Conservation (phyloP, 148 eudicot genomes). For the Vaccinium myrtillus region DNA sequence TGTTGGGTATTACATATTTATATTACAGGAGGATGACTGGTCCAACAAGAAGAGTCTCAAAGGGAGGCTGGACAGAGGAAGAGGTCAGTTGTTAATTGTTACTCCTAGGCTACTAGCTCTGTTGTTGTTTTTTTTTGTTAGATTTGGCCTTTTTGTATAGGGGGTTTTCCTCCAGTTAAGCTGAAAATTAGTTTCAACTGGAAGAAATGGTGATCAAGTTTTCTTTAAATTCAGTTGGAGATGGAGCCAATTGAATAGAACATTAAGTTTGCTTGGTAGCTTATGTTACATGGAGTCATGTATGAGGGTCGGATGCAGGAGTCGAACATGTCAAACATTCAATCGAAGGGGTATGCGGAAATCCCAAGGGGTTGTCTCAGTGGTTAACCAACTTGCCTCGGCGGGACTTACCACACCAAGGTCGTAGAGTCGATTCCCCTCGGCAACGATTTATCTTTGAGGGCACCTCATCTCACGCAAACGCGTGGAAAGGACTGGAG, state of each 20-base stretch:
- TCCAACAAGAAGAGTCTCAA: constrained; percentile 60
- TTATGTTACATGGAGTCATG: neutral
- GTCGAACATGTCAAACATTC: neutral
- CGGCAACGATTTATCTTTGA: too few species aligned
- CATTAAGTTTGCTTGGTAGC: neutral
- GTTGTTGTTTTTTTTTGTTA: neutral
- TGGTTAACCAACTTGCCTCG: too few species aligned
- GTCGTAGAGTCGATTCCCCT: too few species aligned
- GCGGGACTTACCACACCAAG: too few species aligned
- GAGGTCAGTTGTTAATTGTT: constrained; percentile 43
- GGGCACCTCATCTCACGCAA: too few species aligned
- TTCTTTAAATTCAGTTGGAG: neutral
- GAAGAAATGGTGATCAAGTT: neutral
- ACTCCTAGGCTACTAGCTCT: neutral
- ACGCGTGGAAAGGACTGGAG: too few species aligned
- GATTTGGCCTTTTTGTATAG: neutral
- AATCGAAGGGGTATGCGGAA: too few species aligned
- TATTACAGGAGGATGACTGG: constrained; percentile 36
- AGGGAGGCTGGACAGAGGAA: constrained; percentile 82
- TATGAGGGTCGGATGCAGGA: neutral
- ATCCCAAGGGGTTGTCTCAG: too few species aligned
- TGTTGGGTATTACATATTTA: constrained; percentile 2
- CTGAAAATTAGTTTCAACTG: neutral
- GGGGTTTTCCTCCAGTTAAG: neutral
- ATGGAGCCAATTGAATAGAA: neutral